A percentile compares a stretch with the other conserved stretches of the same genome.
Evolutionary conservation across 345 rosid species (phyloP).

Genomic region (Eucalyptus pauciflora): DNA sequence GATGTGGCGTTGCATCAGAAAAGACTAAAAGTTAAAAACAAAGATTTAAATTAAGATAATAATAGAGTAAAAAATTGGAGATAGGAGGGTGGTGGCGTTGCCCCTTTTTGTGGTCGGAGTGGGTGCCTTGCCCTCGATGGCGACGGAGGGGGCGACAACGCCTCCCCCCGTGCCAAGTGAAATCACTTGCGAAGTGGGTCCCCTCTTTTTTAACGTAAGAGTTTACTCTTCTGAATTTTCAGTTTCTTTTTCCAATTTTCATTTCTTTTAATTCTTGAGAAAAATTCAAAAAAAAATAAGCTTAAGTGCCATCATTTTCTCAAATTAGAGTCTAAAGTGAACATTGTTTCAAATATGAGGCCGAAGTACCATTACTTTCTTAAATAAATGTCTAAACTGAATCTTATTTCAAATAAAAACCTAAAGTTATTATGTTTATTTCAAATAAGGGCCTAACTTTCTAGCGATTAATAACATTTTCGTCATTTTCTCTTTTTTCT

Average conservation of each 20-base stretch:
- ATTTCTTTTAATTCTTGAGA: not conserved
- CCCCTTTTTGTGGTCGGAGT: not conserved
- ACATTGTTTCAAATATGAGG: no score
- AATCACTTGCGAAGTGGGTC: not conserved
- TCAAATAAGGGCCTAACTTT: no score
- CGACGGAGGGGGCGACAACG: not conserved
- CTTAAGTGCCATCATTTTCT: no score
- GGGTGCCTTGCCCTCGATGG: not conserved
- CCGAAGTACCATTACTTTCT: no score
- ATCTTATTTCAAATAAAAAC: no score
- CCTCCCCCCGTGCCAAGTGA: not conserved
- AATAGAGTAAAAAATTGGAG: not conserved
- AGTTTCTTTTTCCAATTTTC: not conserved
- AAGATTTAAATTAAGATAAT: no score
- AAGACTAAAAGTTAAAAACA: not conserved
- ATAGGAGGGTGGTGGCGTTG: not conserved
- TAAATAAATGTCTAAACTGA: no score
- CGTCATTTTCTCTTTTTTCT: no score
- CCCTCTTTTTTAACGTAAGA: not conserved
- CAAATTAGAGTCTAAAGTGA: no score
- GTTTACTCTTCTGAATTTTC: not conserved
- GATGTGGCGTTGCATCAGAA: not conserved
- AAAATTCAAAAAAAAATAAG: fast-evolving
- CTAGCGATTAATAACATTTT: no score
- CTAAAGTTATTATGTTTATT: no score